Percentiles rank a stretch among this genome's conserved stretches.
phyloP scores from a whole-genome alignment of 2,329 filamentous ascomycete genomes.

The Domatiomyces globalis region DNA sequence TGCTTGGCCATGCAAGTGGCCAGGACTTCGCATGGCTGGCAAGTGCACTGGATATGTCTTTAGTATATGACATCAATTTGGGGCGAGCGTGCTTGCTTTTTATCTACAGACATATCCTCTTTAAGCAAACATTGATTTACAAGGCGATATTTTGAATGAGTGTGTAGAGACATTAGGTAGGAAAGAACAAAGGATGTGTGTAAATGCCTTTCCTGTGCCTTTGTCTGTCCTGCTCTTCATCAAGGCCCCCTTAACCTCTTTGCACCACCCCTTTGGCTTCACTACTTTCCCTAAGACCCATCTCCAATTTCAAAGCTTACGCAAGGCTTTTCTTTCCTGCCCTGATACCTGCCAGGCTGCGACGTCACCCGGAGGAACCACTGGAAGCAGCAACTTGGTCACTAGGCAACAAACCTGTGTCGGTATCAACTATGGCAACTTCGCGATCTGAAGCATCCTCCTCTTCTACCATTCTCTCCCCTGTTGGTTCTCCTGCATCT shows the following conservation, averaged over 20 bases:
- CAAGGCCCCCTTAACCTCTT: not conserved
- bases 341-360: not conserved
- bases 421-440: not conserved
- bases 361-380: not conserved
- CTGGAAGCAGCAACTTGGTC: not conserved
- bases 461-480: not conserved
- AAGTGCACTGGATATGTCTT: not conserved
- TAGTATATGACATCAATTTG: not conserved
- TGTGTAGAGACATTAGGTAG: not conserved
- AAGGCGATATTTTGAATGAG: not conserved
- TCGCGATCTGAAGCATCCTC: not conserved
- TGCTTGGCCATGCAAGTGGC: not conserved
- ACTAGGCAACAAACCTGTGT: not conserved
- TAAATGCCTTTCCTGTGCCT: not conserved
- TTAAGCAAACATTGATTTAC: not conserved
- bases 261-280: not conserved
- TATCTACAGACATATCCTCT: not conserved
- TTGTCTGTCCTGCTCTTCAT: not conserved
- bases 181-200: not conserved
- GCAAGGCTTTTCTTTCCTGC: not conserved
- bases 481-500: conserved; percentile 9
- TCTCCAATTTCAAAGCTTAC: not conserved
- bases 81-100: not conserved
- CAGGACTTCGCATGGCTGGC: not conserved
- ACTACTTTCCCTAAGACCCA: not conserved